Base-by-base conservation (phyloP, 257 asterid species). In the Asclepias syriaca region DNA sequence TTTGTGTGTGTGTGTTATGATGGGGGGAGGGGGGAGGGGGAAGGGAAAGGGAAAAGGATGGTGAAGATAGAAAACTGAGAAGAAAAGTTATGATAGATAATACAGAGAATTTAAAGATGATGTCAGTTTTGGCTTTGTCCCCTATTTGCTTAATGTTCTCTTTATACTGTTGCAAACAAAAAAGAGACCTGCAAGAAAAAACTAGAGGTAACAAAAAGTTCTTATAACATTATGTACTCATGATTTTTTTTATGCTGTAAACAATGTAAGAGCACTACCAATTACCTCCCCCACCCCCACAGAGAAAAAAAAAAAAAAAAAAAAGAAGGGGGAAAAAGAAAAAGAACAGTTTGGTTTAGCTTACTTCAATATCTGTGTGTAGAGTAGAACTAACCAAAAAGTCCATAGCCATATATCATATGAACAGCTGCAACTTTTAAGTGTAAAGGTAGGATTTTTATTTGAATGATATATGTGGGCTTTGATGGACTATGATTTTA, bases 21-120 rank as follows among this genome's bases (percentile, higher is more conserved):
- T 43, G 48, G 2, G 48, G 9, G 46, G 1, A 32, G 48, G 2
- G 48, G 9, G 46, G 1, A 32, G 37, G 27, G 27, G 39, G 9
- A 43, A 32, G 66, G 69, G 65, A 21, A 24, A 76, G 19, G 37
- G 55, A 49, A 50, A 68, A 45, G 54, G 37, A 59, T 58, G 71
- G 66, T n/a, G 68, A 63, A 50, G 40, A 66, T 43, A 50, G 68
- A 10, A 53, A 70, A 58, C 40, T 58, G 65, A 54, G 32, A 56
- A 70, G 14, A 80, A 49, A 50, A 50, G 6, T 13, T 13, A 50
- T 3, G 56, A 48, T 1, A 14, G 53, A 48, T 10, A 48, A 48
- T 77, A 74, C 61, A 18, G 65, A 78, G 48, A 70, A 68, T 72
- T 72, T 65, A 74, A 66, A 66, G 76, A 39, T 81, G 80, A 77